phyloP scores from a whole-genome alignment of 371 early-diverging fungal species.

The Polyrhizophydium stewartii region DNA sequence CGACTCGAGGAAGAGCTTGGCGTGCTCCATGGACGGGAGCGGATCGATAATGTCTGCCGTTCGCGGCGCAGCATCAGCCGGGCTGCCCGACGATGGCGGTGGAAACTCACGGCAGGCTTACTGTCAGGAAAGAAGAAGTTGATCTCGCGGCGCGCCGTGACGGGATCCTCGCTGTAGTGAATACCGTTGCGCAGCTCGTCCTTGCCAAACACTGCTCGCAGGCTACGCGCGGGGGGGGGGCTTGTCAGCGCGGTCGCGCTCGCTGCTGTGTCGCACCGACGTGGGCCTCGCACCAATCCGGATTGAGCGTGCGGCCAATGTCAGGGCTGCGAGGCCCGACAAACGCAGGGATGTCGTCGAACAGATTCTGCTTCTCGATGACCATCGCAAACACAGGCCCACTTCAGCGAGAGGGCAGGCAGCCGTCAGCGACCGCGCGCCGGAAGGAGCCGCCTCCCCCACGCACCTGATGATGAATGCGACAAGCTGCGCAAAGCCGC shows the following conservation, averaged over 20 bases:
- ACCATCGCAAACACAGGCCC: slow-evolving; percentile 3
- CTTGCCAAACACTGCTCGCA: slow-evolving; percentile 34
- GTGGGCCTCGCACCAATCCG: background rate
- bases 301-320: background rate
- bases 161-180: slow-evolving; percentile 24
- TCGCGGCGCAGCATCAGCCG: too few relatives aligned
- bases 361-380: slow-evolving; percentile 1
- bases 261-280: background rate
- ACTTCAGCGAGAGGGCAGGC: slow-evolving; percentile 3
- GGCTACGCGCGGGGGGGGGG: too few relatives aligned
- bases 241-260: too few relatives aligned
- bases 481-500: slow-evolving; percentile 17
- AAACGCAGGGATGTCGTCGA: slow-evolving; percentile 3
- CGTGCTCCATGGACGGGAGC: slow-evolving; percentile 21
- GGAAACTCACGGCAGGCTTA: slow-evolving; percentile 8
- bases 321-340: slow-evolving; percentile 8
- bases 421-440: background rate
- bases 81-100: too few relatives aligned
- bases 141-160: slow-evolving; percentile 25
- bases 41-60: slow-evolving; percentile 12
- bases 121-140: slow-evolving; percentile 47
- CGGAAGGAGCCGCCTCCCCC: slow-evolving; percentile 3
- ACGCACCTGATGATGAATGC: slow-evolving; percentile 14
- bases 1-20: slow-evolving; percentile 37
- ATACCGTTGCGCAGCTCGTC: slow-evolving; percentile 31